These are phyloP conservation scores for Thelonectria olida DNA, from an alignment of 2,329 filamentous ascomycete species.

Conservation along the genomic window DNA sequence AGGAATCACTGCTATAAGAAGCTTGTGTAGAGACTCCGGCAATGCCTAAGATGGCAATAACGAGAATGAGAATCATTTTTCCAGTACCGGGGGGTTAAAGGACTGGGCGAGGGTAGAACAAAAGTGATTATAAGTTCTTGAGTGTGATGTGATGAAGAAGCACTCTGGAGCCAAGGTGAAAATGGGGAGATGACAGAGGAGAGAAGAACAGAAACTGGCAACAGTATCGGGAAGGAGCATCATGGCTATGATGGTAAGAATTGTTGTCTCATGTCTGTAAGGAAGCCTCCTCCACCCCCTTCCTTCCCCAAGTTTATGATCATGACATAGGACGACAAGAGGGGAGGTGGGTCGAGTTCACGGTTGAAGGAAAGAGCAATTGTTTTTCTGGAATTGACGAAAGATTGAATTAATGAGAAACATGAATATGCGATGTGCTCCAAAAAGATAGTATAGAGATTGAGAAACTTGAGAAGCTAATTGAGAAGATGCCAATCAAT, in stretches of 20 bases:
- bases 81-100: neutral
- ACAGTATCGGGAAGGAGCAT: neutral
- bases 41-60: conserved; percentile 35
- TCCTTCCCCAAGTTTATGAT: neutral
- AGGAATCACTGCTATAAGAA: conserved; percentile 26
- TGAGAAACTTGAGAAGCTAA: too few species aligned
- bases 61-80: conserved; percentile 35
- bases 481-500: neutral
- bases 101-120: neutral
- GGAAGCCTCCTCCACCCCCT: neutral
- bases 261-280: neutral
- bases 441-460: neutral
- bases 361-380: neutral
- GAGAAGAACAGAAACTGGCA: neutral
- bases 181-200: neutral
- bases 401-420: neutral
- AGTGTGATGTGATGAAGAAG: neutral
- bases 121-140: neutral
- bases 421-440: neutral
- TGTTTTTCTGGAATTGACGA: neutral
- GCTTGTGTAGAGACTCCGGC: conserved; percentile 21
- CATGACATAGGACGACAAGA: neutral
- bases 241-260: neutral
- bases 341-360: neutral
- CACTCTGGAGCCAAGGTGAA: neutral